Evolutionary conservation across 1,139 yeast genomes (phyloP).

Genomic region (Debaryomycetaceae sp.): DNA sequence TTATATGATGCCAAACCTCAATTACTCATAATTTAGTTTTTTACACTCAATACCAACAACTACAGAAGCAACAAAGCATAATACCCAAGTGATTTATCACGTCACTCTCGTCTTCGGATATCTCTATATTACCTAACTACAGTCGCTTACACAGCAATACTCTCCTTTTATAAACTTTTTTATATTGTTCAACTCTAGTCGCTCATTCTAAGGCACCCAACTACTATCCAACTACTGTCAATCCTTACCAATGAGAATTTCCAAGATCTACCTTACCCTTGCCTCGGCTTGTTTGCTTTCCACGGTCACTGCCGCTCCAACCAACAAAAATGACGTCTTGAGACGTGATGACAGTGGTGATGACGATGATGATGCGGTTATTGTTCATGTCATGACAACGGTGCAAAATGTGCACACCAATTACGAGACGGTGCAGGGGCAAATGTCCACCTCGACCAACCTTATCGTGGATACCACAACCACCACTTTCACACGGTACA

Average conservation of each 20-base stretch:
- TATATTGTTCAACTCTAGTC: slow-evolving; percentile 14
- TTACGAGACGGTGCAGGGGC: slow-evolving; percentile 29
- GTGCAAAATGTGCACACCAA: slow-evolving; percentile 32
- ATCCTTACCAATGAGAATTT: slow-evolving; percentile 29
- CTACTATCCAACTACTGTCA: slow-evolving; percentile 16
- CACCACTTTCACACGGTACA: slow-evolving; percentile 38
- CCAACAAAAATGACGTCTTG: too few relatives aligned
- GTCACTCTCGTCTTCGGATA: slow-evolving; percentile 1
- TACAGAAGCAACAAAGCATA: slow-evolving; percentile 3
- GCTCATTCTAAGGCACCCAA: slow-evolving; percentile 12
- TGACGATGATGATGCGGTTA: slow-evolving; percentile 27
- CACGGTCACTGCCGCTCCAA: slow-evolving; percentile 26
- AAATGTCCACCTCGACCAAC: slow-evolving; percentile 28
- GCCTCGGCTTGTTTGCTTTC: slow-evolving; percentile 20
- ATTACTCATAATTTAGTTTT: too few relatives aligned
- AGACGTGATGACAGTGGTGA: slow-evolving; percentile 13
- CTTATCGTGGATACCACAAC: slow-evolving; percentile 28
- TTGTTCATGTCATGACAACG: slow-evolving; percentile 35
- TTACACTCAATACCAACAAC: too few relatives aligned
- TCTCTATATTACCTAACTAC: slow-evolving; percentile 15
- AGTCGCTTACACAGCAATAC: slow-evolving; percentile 17
- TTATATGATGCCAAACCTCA: too few relatives aligned
- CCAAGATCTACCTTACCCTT: slow-evolving; percentile 23
- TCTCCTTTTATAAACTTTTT: slow-evolving; percentile 5
- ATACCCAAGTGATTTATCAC: slow-evolving; percentile 4